Conservation (phyloP, 2,329 filamentous ascomycete genomes). For the Colletotrichum sp. region DNA sequence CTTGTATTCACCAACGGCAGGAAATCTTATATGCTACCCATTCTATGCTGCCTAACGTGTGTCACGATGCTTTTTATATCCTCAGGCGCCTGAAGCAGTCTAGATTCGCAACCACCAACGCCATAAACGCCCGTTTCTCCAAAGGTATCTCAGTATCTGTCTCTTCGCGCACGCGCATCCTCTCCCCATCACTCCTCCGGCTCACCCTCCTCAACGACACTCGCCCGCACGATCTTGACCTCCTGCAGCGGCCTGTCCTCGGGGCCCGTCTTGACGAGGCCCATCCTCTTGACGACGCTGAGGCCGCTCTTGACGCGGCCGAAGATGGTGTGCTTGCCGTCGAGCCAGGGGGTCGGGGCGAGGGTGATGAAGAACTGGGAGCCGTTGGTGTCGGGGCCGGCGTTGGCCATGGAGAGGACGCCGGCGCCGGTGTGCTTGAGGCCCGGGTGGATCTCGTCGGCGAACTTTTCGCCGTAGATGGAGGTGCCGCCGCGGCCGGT, state of each 20-base stretch:
- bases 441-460: slow-evolving; percentile 81
- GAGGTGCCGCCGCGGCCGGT: slow-evolving; percentile 87
- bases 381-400: slow-evolving; percentile 90
- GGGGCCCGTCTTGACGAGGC: slow-evolving; percentile 79
- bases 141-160: neutral
- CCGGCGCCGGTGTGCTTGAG: slow-evolving; percentile 94
- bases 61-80: neutral
- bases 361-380: slow-evolving; percentile 96
- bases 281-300: slow-evolving; percentile 85
- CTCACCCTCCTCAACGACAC: slow-evolving; percentile 64
- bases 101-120: neutral
- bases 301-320: slow-evolving; percentile 87
- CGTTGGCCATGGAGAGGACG: slow-evolving; percentile 96
- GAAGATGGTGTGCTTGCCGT: slow-evolving; percentile 97
- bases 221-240: slow-evolving; percentile 78
- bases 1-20: neutral
- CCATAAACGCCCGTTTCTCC: neutral
- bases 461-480: slow-evolving; percentile 94
- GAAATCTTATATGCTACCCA: neutral
- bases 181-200: slow-evolving; percentile 38
- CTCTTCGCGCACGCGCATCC: neutral
- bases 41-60: neutral
- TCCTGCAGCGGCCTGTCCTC: slow-evolving; percentile 85
- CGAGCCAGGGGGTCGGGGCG: slow-evolving; percentile 93
- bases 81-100: neutral